Percentiles rank a stretch among this genome's conserved stretches.
phyloP scores from a whole-genome alignment of 1,284 basidiomycete genomes.

The Xanthoconium separans region DNA sequence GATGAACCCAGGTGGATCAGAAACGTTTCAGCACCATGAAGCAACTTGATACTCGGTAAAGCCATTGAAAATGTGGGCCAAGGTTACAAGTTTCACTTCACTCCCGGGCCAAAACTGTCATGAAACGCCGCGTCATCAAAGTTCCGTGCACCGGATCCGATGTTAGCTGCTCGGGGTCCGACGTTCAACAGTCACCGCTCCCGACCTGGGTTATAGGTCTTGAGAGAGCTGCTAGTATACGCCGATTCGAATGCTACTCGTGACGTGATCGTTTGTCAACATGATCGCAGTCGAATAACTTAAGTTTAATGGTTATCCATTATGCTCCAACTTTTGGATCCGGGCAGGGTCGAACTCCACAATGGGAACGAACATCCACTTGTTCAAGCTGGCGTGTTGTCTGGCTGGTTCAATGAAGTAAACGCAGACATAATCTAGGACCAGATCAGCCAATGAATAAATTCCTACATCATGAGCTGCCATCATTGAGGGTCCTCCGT shows the following conservation, averaged over 20 bases:
- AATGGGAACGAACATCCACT: slow-evolving; percentile 10
- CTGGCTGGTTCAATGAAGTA: slow-evolving; percentile 14
- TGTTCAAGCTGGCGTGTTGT: slow-evolving; percentile 3
- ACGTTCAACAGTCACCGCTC: neutral
- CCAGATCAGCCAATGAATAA: neutral
- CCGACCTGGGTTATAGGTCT: neutral
- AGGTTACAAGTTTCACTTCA: slow-evolving; percentile 10
- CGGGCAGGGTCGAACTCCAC: slow-evolving; percentile 1
- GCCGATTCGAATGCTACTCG: neutral
- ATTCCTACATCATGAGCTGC: neutral
- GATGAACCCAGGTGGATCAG: slow-evolving; percentile 22
- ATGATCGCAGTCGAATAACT: neutral
- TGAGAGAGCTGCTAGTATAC: no score
- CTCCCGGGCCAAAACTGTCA: slow-evolving; percentile 1
- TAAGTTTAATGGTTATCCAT: slow-evolving; percentile 6
- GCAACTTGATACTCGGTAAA: slow-evolving; percentile 11
- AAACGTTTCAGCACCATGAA: slow-evolving; percentile 26
- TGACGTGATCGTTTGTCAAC: slow-evolving; percentile 6
- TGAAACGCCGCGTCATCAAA: slow-evolving; percentile 5
- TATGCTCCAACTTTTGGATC: neutral
- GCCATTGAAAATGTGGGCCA: slow-evolving; percentile 13
- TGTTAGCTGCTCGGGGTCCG: neutral
- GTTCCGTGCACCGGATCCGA: neutral
- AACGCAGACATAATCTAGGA: slow-evolving; percentile 7
- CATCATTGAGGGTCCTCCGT: neutral